Evolutionary conservation across 2,329 filamentous ascomycete genomes (phyloP).

Genomic region (Aspergillus ruber): DNA sequence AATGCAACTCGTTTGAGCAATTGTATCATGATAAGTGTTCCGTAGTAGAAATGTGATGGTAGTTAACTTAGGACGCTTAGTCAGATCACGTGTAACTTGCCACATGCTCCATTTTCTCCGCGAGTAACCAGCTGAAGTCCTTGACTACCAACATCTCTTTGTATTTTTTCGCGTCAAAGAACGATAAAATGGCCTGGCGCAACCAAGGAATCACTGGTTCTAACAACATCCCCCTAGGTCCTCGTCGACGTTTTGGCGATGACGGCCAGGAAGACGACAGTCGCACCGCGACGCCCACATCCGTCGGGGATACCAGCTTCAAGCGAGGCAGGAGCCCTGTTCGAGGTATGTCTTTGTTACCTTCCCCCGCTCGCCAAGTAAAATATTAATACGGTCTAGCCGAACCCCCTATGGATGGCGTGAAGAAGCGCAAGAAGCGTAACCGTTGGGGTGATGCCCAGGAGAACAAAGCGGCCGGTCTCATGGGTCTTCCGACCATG

Average conservation of each 20-base stretch:
- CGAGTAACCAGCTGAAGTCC: neutral
- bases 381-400: slow-evolving; percentile 18
- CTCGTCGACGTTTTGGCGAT: slow-evolving; percentile 68
- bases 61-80: neutral
- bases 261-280: slow-evolving; percentile 46
- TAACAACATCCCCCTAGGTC: slow-evolving; percentile 94
- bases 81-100: neutral
- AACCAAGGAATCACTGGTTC: slow-evolving; percentile 86
- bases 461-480: slow-evolving; percentile 95
- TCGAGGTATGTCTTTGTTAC: slow-evolving; percentile 54
- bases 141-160: neutral
- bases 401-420: slow-evolving; percentile 61
- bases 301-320: slow-evolving; percentile 44
- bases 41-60: too few species aligned
- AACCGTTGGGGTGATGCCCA: slow-evolving; percentile 97
- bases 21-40: neutral
- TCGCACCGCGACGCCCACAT: slow-evolving; percentile 40
- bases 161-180: neutral
- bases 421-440: slow-evolving; percentile 90
- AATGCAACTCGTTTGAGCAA: slow-evolving; percentile 3
- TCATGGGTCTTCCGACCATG: slow-evolving; percentile 94
- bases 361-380: slow-evolving; percentile 11
- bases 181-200: slow-evolving; percentile 55
- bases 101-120: slow-evolving; percentile 1
- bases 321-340: slow-evolving; percentile 94